phyloP scores from a whole-genome alignment of 495 filamentous ascomycete genomes.

The Xylaria telfairii region DNA sequence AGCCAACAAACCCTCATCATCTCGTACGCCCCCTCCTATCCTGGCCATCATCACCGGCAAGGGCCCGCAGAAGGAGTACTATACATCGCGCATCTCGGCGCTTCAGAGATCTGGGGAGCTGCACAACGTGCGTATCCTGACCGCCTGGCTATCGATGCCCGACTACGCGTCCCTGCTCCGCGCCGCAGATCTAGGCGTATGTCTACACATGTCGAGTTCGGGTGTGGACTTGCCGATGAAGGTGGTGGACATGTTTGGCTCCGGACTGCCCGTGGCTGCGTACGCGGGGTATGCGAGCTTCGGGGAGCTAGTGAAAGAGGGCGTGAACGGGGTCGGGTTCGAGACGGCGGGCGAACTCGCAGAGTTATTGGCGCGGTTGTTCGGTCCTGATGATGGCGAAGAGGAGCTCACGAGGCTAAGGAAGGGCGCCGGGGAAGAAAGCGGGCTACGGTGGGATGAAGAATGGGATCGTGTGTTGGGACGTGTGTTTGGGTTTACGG shows the following conservation, averaged over 20 bases:
- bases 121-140: conserved; percentile 70
- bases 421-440: conserved; percentile 77
- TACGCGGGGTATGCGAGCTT: conserved; percentile 85
- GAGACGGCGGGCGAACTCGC: conserved; percentile 67
- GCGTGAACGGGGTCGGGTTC: conserved; percentile 85
- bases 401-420: conserved; percentile 66
- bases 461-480: conserved; percentile 88
- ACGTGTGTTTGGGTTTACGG: conserved; percentile 66
- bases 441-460: conserved; percentile 84
- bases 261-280: conserved; percentile 87
- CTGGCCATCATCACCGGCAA: conserved; percentile 92
- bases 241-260: conserved; percentile 98
- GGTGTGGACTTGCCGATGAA: conserved; percentile 99
- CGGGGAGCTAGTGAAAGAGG: conserved; percentile 83
- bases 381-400: conserved; percentile 48
- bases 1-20: conserved; percentile 36
- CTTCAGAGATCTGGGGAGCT: conserved; percentile 67
- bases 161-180: conserved; percentile 90
- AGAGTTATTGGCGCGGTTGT: conserved; percentile 63
- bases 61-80: conserved; percentile 81
- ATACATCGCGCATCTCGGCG: conserved; percentile 65
- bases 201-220: conserved; percentile 88
- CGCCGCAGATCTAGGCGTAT: conserved; percentile 87
- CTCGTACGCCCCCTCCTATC: conserved; percentile 55
- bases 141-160: conserved; percentile 79